Conservation (phyloP, 352 stramenopile genomes). For the Globisporangium ultimum region DNA sequence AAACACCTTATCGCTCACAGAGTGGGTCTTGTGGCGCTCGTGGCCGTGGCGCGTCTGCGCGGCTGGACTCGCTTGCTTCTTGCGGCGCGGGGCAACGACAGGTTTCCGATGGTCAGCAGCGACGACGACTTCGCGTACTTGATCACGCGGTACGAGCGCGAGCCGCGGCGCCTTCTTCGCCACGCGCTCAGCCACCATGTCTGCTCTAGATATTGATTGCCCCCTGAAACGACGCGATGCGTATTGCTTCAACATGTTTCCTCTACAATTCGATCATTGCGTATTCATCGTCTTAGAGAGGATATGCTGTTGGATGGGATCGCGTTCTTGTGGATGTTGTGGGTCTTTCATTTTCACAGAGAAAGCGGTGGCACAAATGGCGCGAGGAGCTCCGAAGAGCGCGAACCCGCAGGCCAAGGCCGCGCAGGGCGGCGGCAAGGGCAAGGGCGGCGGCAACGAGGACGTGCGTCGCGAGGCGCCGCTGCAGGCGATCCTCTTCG, state of each 20-base stretch:
- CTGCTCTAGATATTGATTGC: neutral
- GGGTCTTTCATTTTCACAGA: neutral
- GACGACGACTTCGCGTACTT: conserved; percentile 10
- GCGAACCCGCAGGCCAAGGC: conserved; percentile 5
- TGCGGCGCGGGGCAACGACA: too few species aligned
- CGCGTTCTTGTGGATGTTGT: neutral
- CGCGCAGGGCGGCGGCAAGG: conserved; percentile 3
- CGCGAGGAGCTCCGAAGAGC: conserved; percentile 17
- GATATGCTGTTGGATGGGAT: conserved; percentile 9
- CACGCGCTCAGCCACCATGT: conserved; percentile 11
- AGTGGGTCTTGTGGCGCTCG: neutral
- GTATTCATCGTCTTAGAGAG: neutral
- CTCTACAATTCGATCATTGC: neutral
- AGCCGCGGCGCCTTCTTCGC: conserved; percentile 38
- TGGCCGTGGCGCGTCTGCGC: neutral
- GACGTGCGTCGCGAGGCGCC: conserved; percentile 89
- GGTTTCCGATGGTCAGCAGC: conserved; percentile 14
- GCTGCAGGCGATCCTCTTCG: conserved; percentile 96
- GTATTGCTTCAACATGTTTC: neutral
- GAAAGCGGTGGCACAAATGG: conserved; percentile 13
- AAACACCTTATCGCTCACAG: too few species aligned
- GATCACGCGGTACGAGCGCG: conserved; percentile 43
- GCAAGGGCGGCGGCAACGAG: conserved; percentile 24
- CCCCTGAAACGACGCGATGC: conserved; percentile 14
- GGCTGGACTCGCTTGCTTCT: neutral